Base-by-base conservation (phyloP, 2,329 filamentous ascomycete genomes). In the Elsinoe arachidis region DNA sequence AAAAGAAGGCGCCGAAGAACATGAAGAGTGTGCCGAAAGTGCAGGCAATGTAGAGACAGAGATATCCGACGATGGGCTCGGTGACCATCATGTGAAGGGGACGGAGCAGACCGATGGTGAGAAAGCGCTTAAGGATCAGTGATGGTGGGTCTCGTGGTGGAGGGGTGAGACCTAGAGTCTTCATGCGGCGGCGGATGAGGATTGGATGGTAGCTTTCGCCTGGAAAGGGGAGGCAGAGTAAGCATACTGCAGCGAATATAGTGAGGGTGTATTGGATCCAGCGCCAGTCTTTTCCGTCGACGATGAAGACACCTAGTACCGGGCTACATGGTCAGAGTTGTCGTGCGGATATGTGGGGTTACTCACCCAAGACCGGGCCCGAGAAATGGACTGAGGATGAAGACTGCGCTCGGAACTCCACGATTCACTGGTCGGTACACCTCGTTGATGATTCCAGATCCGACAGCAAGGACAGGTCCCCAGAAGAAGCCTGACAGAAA, bases 141-240 rank as follows among this genome's bases (percentile, higher is more conserved):
- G 72, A 63, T 3, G 68, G 70, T 19, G 33, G 58, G 21, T 15
- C 17, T 3, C 19, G 63, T 17, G 57, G 63, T 34, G 34, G 59
- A 59, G n/a, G 23, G n/a, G 62, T 55, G 1, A 72, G 57, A 17
- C 68, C 65, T 1, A 65, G 62, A 30, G 64, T 66, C 60, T 71
- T 72, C 3, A 69, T 69, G 37, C 71, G 64, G 19, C 64, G 66
- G 53, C 67, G 64, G 1, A 81, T 67, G 1, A 81, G 76, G 58
- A 72, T 67, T 55, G 72, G 72, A 59, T 82, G 78, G 64, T 80
- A 83, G 0, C 81, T 83, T 64, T 85, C 82, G 34, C 72, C 68
- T 62, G 75, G 76, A 2, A 76, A 71, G 1, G 79, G 55, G 0
- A 76, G 23, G 14, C 33, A 51, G 1, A 65, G 58, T 17, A 73